Evolutionary conservation across 192 early-diverging fungal species (phyloP).

Genomic region (Coemansia sp.): DNA sequence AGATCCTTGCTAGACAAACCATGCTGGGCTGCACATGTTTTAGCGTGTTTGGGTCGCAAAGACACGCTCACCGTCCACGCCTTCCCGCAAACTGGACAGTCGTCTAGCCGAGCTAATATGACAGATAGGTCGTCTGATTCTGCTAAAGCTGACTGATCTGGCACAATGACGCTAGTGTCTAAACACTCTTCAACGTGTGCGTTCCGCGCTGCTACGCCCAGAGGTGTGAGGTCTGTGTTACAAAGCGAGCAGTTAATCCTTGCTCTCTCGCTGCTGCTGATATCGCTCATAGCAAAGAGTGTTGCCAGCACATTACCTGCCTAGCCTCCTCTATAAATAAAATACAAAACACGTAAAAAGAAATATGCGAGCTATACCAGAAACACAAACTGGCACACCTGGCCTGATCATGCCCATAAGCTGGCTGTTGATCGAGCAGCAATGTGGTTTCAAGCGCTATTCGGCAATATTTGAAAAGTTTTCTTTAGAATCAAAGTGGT

Average conservation of each 20-base stretch:
- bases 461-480: neutral
- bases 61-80: constrained; percentile 7
- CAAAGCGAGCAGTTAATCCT: constrained; percentile 28
- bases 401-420: constrained; percentile 1
- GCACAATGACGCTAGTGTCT: constrained; percentile 3
- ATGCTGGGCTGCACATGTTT: constrained; percentile 23
- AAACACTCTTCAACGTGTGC: constrained; percentile 33
- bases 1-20: constrained; percentile 21
- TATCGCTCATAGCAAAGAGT: neutral
- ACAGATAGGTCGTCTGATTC: neutral
- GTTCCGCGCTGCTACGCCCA: constrained; percentile 18
- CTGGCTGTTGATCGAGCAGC: constrained; percentile 1
- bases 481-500: constrained; percentile 30
- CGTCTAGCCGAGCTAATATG: constrained; percentile 17
- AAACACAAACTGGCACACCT: neutral
- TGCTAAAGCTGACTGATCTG: neutral
- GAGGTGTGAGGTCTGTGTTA: constrained; percentile 19
- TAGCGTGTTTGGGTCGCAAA: constrained; percentile 23
- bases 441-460: neutral
- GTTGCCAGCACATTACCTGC: neutral
- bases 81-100: constrained; percentile 40
- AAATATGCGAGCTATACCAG: neutral
- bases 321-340: neutral
- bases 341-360: neutral
- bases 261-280: neutral